Base-by-base conservation (phyloP, 1,139 yeast genomes). In the Suhomyces bokatorum region DNA sequence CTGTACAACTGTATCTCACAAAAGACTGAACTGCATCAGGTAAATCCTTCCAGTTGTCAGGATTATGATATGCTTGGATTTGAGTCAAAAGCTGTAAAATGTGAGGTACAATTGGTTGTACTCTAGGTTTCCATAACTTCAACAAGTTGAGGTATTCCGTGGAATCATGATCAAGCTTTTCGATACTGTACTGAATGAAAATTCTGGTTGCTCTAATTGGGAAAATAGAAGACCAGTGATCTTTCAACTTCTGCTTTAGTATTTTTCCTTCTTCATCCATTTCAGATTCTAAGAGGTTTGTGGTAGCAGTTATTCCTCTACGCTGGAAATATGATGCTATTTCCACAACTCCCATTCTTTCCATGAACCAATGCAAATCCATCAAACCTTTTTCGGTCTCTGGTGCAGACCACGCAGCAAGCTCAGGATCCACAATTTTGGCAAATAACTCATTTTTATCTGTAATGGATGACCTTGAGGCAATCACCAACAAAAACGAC, bases 351-450 rank as follows among this genome's bases (percentile, higher is more conserved):
- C 99, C 99, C 45, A 95, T 78, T 56, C 98, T 78, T 64, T 91
- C 98, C 97, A 93, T 91, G 57, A 95, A 95, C 97, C 98, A 91
- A 52, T 89, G 96, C 42, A 95, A 73, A 58, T 93, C 96, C 63
- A 84, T 74, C 32, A 93, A 69, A 0, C 97, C 98, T 57, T 88
- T 88, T 54, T 89, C 90, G 0, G 98, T 91, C 14, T 82, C 85
- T 13, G 93, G 93, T 41, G 91, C 89, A 1, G 93, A 84, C 99
- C 99, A 95, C 0, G 97, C 95, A 30, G 79, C 70, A 40, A 95
- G 70, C 55, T 93, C 97, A 0, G 97, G 96, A 60, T 91, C 98
- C 3, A 93, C 99, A 47, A 95, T 87, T 42, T 81, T 80, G 13
- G 90, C 78, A 64, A 95, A 95, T 49, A 90, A 72, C 49, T 82